Base-by-base conservation (phyloP, 1,284 basidiomycete genomes). In the Porphyrellus sp. region DNA sequence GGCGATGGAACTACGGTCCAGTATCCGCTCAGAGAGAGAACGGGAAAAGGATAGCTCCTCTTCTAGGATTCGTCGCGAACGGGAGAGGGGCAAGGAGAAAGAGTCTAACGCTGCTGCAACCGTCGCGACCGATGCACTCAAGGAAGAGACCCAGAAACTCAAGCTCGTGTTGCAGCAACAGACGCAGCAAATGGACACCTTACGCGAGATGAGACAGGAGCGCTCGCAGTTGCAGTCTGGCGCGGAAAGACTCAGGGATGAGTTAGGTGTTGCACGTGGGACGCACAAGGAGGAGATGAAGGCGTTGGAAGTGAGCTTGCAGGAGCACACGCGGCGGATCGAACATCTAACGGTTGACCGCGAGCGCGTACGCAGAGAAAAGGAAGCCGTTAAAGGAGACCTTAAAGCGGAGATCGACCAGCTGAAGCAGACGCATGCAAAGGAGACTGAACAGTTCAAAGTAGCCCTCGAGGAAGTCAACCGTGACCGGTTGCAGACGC, bases 281-380 rank as follows among this genome's bases (percentile, higher is more conserved):
- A 28, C 33, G 12, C 53, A 57, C 39, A 56, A 43, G 40, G 50
- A 49, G n/a, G 63, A 70, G 43, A 28, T 24, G 9, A 64, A 59
- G 34, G n/a, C 42, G 30, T 18, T 55, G 35, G 55, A 46, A 38
- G 15, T 23, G 24, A 57, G 24, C 24, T 34, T 62, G 18, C 67
- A 71, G 43, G 63, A 65, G 12, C 56, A 65, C 11, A 42, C 8
- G 4, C 46, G 37, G 28, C 60, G 55, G 35, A 9, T 69, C 1
- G 64, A 70, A 8, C 21, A 53, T 24, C 37, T 70, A 20, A 42
- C 58, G 1, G 20, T 25, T 7, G 69, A 68, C 7, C 63, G 67
- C 42, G 68, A 70, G 3, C 58, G 62, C 9, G 2, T 55, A 28
- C 58, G 63, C 25, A 71, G 50, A 37, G 69, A 70, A 1, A 62